These are phyloP conservation scores for Solanum infundibuliforme DNA, from an alignment of 257 asterid genomes.

Conservation along the genomic window DNA sequence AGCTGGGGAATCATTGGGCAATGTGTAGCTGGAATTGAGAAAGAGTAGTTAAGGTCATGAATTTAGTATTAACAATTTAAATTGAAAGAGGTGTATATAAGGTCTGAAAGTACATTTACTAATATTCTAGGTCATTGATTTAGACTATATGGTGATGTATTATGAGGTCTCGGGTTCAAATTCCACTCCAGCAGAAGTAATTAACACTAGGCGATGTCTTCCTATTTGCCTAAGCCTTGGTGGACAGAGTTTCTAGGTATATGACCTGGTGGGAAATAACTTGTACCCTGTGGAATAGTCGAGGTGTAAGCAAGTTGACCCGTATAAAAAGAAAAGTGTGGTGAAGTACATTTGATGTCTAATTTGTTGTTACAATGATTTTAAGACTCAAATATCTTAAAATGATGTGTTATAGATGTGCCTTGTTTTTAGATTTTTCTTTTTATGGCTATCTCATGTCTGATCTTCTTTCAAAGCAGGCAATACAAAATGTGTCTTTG, in stretches of 20 bases:
- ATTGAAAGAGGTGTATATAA: neutral
- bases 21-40: neutral
- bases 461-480: neutral
- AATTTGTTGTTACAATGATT: neutral
- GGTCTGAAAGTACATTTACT: neutral
- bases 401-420: neutral
- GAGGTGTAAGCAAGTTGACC: neutral
- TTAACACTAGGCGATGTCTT: neutral
- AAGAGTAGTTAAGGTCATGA: neutral
- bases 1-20: neutral
- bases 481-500: neutral
- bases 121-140: neutral
- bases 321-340: neutral
- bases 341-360: neutral
- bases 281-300: neutral
- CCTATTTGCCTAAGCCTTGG: neutral
- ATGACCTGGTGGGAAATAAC: neutral
- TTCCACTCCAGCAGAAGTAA: neutral
- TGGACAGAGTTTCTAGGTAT: neutral
- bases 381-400: neutral
- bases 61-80: neutral
- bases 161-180: neutral
- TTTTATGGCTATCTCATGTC: neutral
- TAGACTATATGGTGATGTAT: neutral
- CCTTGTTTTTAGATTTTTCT: neutral